These are phyloP conservation scores for Trichophyton equinum DNA, from an alignment of 2,329 filamentous ascomycete genomes.

Conservation along the genomic window DNA sequence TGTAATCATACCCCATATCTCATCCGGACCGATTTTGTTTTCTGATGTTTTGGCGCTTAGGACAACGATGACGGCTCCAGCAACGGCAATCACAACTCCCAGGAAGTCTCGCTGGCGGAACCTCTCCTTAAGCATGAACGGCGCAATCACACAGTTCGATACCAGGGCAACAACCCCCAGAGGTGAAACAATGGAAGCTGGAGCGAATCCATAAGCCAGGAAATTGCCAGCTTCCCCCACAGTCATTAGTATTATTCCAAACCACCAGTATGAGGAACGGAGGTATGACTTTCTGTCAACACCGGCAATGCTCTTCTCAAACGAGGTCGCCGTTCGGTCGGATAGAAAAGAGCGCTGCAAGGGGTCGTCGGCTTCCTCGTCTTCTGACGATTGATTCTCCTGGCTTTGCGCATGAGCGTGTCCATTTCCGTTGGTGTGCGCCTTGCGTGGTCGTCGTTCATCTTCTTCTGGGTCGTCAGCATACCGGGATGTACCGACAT, in stretches of 20 bases:
- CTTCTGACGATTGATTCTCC: background rate
- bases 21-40: conserved; percentile 76
- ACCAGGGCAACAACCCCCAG: conserved; percentile 92
- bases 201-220: conserved; percentile 91
- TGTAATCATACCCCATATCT: conserved; percentile 81
- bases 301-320: conserved; percentile 27
- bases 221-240: conserved; percentile 94
- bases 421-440: background rate
- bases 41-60: conserved; percentile 81
- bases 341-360: conserved; percentile 27
- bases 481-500: background rate
- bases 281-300: conserved; percentile 60
- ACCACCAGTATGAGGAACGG: conserved; percentile 90
- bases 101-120: conserved; percentile 76
- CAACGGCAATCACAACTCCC: conserved; percentile 77
- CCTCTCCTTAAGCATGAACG: conserved; percentile 79
- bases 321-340: conserved; percentile 28
- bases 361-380: conserved; percentile 29
- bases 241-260: conserved; percentile 82
- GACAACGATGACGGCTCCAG: conserved; percentile 82
- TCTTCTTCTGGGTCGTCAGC: conserved; percentile 19
- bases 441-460: background rate
- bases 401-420: conserved; percentile 7
- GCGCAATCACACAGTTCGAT: conserved; percentile 93
- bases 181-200: conserved; percentile 92